Evolutionary conservation across 768 basidiomycete genomes (phyloP), one percentile per base, ranked within the genome.

Genomic region (Xerocomus brunneocitrinus): DNA sequence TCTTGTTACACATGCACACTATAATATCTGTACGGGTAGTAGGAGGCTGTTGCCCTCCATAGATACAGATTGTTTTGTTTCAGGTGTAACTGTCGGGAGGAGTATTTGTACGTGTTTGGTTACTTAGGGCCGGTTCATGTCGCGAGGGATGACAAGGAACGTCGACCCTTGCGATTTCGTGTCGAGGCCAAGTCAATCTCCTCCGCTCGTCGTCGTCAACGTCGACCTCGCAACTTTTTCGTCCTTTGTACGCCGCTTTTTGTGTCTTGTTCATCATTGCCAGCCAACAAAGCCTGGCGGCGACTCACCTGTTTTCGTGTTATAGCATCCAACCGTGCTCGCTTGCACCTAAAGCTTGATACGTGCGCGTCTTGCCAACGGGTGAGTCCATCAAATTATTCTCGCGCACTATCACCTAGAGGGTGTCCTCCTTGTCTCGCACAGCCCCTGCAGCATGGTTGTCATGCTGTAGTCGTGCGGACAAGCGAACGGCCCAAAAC

Each of bases 111-210:
- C 13, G 36, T 70, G 56, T 71, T 69, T 69, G 61, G 44, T 54
- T 68, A 10, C 60, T 71, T 69, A 69, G 68, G 68, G 68, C 68
- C 63, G 68, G 67, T 65, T 58, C 46, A 52, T 54, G 63, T 58
- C 62, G 60, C 53, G 61, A 50, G 52, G 43, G 60, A 56, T 60
- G 56, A 55, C 55, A 60, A 50, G 43, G 48, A 16, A 47, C 47
- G 61, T 53, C 52, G 45, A 46, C 50, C 19, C 46, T 50, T 61
- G 59, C 60, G 63, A 63, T 65, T 60, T 62, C 61, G 61, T 60
- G 61, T 63, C 35, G 57, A 57, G 58, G 66, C 53, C 62, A 62
- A 57, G 65, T 57, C 56, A 66, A 58, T 61, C 62, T 53, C 58
- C 56, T 62, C 54, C 48, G 59, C 58, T 66, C 60, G 62, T 67